Percentiles rank a stretch among this genome's conserved stretches.
These are phyloP conservation scores for Mycena metata DNA, from an alignment of 768 basidiomycete species.

Conservation along the genomic window DNA sequence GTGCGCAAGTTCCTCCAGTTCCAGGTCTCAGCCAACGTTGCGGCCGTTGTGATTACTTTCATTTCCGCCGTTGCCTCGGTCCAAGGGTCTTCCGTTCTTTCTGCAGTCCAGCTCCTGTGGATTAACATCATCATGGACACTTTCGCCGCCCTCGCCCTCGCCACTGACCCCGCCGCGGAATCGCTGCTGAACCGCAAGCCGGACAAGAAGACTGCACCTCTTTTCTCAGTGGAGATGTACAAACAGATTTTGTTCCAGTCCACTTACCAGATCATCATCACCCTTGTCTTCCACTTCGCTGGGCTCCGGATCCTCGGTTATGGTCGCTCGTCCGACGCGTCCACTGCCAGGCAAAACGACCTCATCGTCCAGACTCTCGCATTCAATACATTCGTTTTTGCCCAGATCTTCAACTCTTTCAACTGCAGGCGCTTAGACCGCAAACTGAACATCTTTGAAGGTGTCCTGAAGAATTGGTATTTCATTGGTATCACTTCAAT, in stretches of 20 bases:
- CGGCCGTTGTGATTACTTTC: constrained; percentile 95
- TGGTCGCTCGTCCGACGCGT: constrained; percentile 48
- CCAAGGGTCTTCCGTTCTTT: constrained; percentile 84
- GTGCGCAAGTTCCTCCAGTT: constrained; percentile 98
- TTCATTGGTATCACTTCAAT: constrained; percentile 88
- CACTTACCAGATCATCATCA: constrained; percentile 84
- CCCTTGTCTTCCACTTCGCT: constrained; percentile 90
- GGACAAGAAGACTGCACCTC: constrained; percentile 87
- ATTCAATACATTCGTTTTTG: constrained; percentile 99
- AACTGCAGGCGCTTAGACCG: constrained; percentile 92
- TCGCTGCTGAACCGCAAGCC: constrained; percentile 89
- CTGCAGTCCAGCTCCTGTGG: constrained; percentile 97
- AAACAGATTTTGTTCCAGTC: constrained; percentile 96
- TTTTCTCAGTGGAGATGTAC: constrained; percentile 96
- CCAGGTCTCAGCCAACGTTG: constrained; percentile 94
- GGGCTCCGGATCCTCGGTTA: constrained; percentile 82
- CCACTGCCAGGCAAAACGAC: constrained; percentile 52
- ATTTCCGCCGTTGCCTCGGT: constrained; percentile 87
- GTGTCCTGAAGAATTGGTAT: constrained; percentile 82
- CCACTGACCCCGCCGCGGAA: constrained; percentile 95
- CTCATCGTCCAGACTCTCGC: constrained; percentile 84
- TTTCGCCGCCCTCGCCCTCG: constrained; percentile 96
- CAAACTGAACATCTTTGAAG: constrained; percentile 90
- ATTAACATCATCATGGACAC: constrained; percentile 99
- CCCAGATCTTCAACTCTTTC: constrained; percentile 96